A percentile compares a stretch with the other conserved stretches of the same genome.
Evolutionary conservation across 2,329 filamentous ascomycete species (phyloP).

Genomic region (Trichothecium sympodiale): DNA sequence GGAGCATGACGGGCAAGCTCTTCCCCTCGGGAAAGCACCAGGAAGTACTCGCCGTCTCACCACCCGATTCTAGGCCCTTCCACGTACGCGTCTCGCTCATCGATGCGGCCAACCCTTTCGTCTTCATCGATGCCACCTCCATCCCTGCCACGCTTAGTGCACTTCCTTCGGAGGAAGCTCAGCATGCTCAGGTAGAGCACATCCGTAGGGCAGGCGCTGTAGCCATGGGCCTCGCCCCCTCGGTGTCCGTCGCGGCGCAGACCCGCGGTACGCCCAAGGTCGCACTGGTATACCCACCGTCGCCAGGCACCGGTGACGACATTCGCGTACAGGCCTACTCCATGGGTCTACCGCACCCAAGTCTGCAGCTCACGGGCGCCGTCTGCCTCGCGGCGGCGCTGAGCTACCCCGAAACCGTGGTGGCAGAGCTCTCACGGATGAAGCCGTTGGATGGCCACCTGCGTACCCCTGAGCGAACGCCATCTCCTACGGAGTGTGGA

Average conservation of each 20-base stretch:
- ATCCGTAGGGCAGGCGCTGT: conserved; percentile 44
- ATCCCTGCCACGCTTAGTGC: conserved; percentile 11
- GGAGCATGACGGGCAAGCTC: conserved; percentile 45
- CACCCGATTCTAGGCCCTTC: conserved; percentile 8
- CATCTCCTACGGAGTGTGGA: conserved; percentile 8
- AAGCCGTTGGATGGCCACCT: conserved; percentile 2
- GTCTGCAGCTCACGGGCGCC: conserved; percentile 39
- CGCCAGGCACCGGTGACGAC: conserved; percentile 14
- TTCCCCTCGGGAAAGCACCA: conserved; percentile 44
- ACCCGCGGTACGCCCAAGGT: conserved; percentile 40
- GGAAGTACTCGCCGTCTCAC: conserved; percentile 31
- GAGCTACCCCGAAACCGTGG: conserved; percentile 29
- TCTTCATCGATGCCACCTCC: conserved; percentile 37
- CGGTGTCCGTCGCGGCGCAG: conserved; percentile 19
- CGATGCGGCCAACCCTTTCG: conserved; percentile 26
- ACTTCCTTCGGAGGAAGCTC: conserved; percentile 1
- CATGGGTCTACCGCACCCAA: conserved; percentile 38
- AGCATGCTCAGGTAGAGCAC: conserved; percentile 26
- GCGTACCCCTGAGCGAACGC: conserved; percentile 10
- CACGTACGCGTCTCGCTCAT: conserved; percentile 21
- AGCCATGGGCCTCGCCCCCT: conserved; percentile 42
- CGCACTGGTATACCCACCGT: conserved; percentile 32
- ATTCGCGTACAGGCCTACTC: conserved; percentile 34
- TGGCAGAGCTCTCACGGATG: conserved; percentile 8
- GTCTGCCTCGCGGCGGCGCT: conserved; percentile 34